A percentile compares a stretch with the other conserved stretches of the same genome.
phyloP scores from a whole-genome alignment of 495 filamentous ascomycete genomes.

The Poronia punctata region DNA sequence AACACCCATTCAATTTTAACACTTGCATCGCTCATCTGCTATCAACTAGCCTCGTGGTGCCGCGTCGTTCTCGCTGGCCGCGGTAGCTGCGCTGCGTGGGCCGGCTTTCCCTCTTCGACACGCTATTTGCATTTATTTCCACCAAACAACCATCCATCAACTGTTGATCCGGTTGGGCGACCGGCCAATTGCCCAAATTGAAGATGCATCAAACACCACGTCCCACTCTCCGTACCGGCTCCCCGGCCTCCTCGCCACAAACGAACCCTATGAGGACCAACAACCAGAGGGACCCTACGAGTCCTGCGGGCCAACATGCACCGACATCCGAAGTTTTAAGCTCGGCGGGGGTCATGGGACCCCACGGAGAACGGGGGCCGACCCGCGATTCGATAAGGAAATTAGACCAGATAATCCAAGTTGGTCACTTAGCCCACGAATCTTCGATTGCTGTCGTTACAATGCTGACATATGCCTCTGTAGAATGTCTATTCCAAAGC shows the following conservation, averaged over 20 bases:
- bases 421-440: conserved; percentile 32
- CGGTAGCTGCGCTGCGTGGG: conserved; percentile 5
- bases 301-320: conserved; percentile 27
- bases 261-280: conserved; percentile 64
- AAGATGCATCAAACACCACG: conserved; percentile 82
- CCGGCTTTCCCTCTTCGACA: conserved; percentile 6
- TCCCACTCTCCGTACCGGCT: conserved; percentile 55
- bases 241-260: conserved; percentile 58
- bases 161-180: no score
- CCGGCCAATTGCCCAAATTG: conserved; percentile 8
- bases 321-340: conserved; percentile 31
- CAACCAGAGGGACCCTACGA: conserved; percentile 58
- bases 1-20: conserved; percentile 18
- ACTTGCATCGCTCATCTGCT: background rate
- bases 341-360: conserved; percentile 36
- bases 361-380: conserved; percentile 38
- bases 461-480: background rate
- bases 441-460: background rate
- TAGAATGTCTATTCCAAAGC: conserved; percentile 92
- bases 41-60: conserved; percentile 1
- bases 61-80: conserved; percentile 1
- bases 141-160: no score
- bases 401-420: conserved; percentile 86
- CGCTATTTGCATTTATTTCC: no score
- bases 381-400: conserved; percentile 61